Conservation (phyloP, 139 green algal genomes). For the Chlamydomonas sp. region DNA sequence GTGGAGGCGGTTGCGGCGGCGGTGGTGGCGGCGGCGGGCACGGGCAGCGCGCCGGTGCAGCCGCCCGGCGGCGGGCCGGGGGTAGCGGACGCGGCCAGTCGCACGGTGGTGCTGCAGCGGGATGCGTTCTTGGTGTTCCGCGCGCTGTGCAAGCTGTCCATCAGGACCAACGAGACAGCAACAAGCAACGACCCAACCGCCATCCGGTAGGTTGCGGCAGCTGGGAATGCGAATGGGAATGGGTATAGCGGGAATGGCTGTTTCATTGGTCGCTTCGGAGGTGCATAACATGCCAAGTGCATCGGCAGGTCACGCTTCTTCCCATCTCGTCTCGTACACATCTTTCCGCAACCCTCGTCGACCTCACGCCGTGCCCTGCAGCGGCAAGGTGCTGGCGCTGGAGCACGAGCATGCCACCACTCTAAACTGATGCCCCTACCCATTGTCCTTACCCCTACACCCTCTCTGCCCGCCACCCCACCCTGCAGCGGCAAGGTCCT, state of each 20-base stretch:
- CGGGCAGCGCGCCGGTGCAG: too few relatives aligned
- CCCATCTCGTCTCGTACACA: not conserved
- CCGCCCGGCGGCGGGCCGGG: not conserved
- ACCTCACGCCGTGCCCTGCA: too few relatives aligned
- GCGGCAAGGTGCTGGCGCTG: too few relatives aligned
- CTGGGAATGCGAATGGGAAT: conserved; percentile 20
- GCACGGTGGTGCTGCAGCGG: conserved; percentile 71
- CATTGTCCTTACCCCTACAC: not conserved
- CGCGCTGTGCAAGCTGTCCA: conserved; percentile 97
- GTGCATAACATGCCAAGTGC: too few relatives aligned
- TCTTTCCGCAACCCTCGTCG: not conserved
- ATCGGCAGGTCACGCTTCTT: too few relatives aligned
- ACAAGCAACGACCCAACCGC: conserved; percentile 74
- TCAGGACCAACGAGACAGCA: conserved; percentile 71
- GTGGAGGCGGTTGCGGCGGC: not conserved
- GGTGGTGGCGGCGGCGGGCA: not conserved
- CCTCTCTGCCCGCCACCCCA: not conserved
- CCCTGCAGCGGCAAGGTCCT: conserved; percentile 73
- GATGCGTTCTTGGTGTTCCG: conserved; percentile 98
- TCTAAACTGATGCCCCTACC: too few relatives aligned
- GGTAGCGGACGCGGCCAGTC: conserved; percentile 15
- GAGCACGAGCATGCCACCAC: too few relatives aligned
- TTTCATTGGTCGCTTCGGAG: too few relatives aligned
- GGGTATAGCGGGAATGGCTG: too few relatives aligned
- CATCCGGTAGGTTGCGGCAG: conserved; percentile 72